Evolutionary conservation across 2,329 filamentous ascomycete species (phyloP), one percentile per base, ranked within the genome.

Genomic region (Apiospora kogelbergensis): DNA sequence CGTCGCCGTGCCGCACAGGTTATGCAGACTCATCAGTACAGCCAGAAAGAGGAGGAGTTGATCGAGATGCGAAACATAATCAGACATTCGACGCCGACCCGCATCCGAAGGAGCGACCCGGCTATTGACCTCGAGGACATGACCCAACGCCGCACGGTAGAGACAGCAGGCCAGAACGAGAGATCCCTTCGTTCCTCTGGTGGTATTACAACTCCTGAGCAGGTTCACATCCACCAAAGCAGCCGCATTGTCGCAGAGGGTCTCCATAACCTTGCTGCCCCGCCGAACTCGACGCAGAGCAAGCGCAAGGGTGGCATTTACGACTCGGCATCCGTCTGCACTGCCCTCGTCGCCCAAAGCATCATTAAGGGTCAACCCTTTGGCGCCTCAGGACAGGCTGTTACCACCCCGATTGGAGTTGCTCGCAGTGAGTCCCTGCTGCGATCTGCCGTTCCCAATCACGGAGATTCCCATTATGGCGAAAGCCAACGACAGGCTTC

Each of bases 391-490:
- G 17, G 11, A 15, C 53, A 9, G 17, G 6, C 17, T 3, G 5
- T 13, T n/a, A 48, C 6, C 3, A 26, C 65, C 4, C 44, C 65
- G 2, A 44, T 68, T 13, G 67, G 67, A 1, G 30, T 68, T 17
- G 67, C 67, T 3, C 53, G 67, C 4, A 45, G 48, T 4, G 67
- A 68, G 1, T 68, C 67, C 6, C 42, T 68, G 15, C 2, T 68
- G 24, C 26, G 17, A 15, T 44, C 44, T 33, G 15, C 30, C 20
- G 17, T 20, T 3, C 53, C 17, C 9, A 15, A 10, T 3, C 30
- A 9, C 4, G 17, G 26, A 60, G 53, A 11, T 33, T 3, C 6
- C 20, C 30, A 20, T 11, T 20, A 37, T 10, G 26, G 15, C 9
- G 6, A 33, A 20, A 15, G 7, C 42, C 6, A 60, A 5, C 53